Evolutionary conservation across 2,329 filamentous ascomycete species (phyloP), one percentile per base, ranked within the genome.

Genomic region (Alternaria novae-zelandiae): DNA sequence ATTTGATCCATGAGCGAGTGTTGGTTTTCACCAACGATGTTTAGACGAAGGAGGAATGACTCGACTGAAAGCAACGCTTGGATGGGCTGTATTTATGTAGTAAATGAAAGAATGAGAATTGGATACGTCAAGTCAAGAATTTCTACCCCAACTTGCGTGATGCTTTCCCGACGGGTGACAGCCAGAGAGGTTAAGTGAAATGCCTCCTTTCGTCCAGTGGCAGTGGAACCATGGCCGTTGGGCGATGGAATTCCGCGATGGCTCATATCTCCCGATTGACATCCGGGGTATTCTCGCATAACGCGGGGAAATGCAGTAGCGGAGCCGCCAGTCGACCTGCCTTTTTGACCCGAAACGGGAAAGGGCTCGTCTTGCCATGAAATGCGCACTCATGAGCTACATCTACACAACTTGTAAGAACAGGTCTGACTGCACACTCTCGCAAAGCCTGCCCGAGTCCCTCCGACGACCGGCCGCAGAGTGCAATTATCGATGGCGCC

Each of bases 41-140:
- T 57, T 61, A 58, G 43, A 58, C 54, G 55, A 63, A 57, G 57
- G 54, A 50, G 57, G 49, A 61, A 64, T 30, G 65, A 67, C 10
- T 61, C 58, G 59, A 65, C 26, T 57, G 61, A 65, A 61, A 56
- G 63, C 58, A 61, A 72, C 55, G 64, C 32, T 63, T 59, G 63
- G 63, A 71, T 66, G 68, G 69, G 73, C 43, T 74, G 69, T 71
- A 73, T 60, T 51, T 71, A 72, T 69, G 71, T 74, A 74, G 70
- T 62, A 65, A 70, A 73, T 59, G 68, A 73, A 67, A 65, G 36
- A 69, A 72, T 64, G 64, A 70, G 71, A 63, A 69, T 59, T 57
- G 56, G 45, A 63, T 45, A 67, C 51, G 63, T 71, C 64, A 60
- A 61, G 60, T 51, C 54, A 59, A 23, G 57, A 55, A 36, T 9